These are phyloP conservation scores for Trametes villosa DNA, from an alignment of 768 basidiomycete genomes.

Conservation along the genomic window DNA sequence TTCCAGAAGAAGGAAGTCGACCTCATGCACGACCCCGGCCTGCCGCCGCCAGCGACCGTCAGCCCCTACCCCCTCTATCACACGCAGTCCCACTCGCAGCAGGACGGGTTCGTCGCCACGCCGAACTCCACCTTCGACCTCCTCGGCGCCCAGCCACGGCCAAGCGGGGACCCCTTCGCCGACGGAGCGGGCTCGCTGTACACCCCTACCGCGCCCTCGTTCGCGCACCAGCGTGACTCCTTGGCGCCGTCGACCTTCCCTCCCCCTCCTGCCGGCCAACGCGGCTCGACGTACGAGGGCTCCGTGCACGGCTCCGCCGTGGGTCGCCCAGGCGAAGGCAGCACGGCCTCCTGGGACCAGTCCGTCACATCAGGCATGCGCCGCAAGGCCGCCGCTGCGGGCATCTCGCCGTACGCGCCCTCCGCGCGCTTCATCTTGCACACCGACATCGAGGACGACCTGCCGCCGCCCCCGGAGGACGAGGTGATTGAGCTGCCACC, in stretches of 20 bases:
- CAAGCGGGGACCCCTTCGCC: neutral
- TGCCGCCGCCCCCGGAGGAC: constrained; percentile 44
- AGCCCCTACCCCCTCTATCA: constrained; percentile 24
- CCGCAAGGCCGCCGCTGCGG: constrained; percentile 62
- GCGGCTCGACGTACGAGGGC: neutral
- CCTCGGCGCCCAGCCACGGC: neutral
- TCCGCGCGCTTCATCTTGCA: constrained; percentile 66
- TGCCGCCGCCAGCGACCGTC: constrained; percentile 17
- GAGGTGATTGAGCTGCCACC: constrained; percentile 78
- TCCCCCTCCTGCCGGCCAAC: neutral
- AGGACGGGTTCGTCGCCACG: neutral
- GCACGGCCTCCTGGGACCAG: constrained; percentile 17
- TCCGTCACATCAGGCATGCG: constrained; percentile 50
- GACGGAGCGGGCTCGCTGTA: neutral
- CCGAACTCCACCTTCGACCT: constrained; percentile 16
- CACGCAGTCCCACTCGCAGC: neutral
- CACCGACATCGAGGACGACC: constrained; percentile 65
- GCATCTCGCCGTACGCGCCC: constrained; percentile 40
- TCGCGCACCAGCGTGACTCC: constrained; percentile 8
- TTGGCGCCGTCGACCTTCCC: neutral
- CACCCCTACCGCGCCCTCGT: constrained; percentile 3
- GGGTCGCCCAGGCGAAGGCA: constrained; percentile 7
- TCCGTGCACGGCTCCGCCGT: constrained; percentile 1
- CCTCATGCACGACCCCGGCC: constrained; percentile 12
- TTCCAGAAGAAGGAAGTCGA: constrained; percentile 23